Evolutionary conservation across 2,329 filamentous ascomycete genomes (phyloP).

Genomic region (Bipolaris gigantea): DNA sequence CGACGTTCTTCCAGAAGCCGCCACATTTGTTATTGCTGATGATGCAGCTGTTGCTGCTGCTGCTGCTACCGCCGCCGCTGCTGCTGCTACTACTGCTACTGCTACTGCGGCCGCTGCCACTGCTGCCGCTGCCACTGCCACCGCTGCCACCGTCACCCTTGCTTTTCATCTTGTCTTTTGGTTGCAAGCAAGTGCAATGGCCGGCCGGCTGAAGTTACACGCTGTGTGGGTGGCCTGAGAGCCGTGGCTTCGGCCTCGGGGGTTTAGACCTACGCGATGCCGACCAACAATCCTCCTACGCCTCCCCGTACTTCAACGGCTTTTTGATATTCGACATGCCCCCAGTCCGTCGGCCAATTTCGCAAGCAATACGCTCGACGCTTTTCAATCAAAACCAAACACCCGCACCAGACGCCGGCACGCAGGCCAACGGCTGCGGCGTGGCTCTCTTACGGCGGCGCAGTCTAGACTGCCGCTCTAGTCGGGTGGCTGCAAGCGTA

Average conservation of each 20-base stretch:
- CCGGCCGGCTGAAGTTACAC: not conserved
- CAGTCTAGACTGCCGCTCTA: conserved; percentile 20
- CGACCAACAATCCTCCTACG: conserved; percentile 8
- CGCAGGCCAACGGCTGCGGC: conserved; percentile 24
- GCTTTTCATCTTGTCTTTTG: conserved; percentile 9
- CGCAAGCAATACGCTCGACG: conserved; percentile 17
- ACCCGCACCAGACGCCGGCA: conserved; percentile 20
- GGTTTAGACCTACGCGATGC: conserved; percentile 12
- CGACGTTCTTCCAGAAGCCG: conserved; percentile 35
- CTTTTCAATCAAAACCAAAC: conserved; percentile 25
- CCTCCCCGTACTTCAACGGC: conserved; percentile 21
- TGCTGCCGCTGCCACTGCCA: no score
- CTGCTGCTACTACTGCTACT: no score
- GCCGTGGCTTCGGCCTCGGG: conserved; percentile 4
- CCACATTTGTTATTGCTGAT: conserved; percentile 19
- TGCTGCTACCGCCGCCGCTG: no score
- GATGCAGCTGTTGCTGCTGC: no score
- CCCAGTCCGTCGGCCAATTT: conserved; percentile 20
- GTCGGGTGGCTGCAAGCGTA: conserved; percentile 15
- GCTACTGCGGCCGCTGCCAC: no score
- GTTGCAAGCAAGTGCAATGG: not conserved
- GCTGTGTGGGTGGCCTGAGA: conserved; percentile 2
- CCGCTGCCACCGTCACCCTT: no score
- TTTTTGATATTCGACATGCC: conserved; percentile 28
- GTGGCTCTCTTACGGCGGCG: conserved; percentile 17